phyloP scores from a whole-genome alignment of 495 filamentous ascomycete species.

The Tetracladium setigerum region DNA sequence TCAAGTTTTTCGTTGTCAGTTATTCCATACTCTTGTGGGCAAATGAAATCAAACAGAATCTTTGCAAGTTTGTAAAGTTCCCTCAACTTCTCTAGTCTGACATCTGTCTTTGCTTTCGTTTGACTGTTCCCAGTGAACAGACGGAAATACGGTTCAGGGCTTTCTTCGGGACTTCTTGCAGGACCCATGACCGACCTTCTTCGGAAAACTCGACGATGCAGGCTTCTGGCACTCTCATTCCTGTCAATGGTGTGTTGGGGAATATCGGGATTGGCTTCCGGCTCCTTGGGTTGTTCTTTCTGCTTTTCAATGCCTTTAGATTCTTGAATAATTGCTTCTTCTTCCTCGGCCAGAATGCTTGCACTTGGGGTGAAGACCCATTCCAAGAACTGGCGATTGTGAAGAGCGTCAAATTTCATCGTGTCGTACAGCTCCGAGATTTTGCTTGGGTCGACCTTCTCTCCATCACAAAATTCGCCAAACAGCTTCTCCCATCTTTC shows the following conservation, averaged over 20 bases:
- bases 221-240: conserved; percentile 29
- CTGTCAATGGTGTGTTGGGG: conserved; percentile 20
- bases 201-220: conserved; percentile 41
- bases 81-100: conserved; percentile 74
- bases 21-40: conserved; percentile 97
- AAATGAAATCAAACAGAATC: conserved; percentile 95
- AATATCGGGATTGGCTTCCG: conserved; percentile 24
- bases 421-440: conserved; percentile 97
- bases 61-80: conserved; percentile 91
- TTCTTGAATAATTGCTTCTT: conserved; percentile 17
- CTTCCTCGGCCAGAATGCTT: conserved; percentile 57
- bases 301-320: conserved; percentile 31
- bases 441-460: conserved; percentile 97
- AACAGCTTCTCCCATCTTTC: conserved; percentile 99
- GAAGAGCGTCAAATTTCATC: conserved; percentile 98
- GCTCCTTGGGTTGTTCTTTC: conserved; percentile 11
- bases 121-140: conserved; percentile 70
- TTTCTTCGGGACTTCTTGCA: conserved; percentile 5
- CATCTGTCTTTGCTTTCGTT: conserved; percentile 76
- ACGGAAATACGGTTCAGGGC: conserved; percentile 64
- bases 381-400: conserved; percentile 95
- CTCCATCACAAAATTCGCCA: conserved; percentile 87
- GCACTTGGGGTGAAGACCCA: conserved; percentile 88
- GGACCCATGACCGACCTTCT: conserved; percentile 40
- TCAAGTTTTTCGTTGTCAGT: conserved; percentile 91